Conservation (phyloP, 768 basidiomycete genomes). For the Termitomyces sp. region DNA sequence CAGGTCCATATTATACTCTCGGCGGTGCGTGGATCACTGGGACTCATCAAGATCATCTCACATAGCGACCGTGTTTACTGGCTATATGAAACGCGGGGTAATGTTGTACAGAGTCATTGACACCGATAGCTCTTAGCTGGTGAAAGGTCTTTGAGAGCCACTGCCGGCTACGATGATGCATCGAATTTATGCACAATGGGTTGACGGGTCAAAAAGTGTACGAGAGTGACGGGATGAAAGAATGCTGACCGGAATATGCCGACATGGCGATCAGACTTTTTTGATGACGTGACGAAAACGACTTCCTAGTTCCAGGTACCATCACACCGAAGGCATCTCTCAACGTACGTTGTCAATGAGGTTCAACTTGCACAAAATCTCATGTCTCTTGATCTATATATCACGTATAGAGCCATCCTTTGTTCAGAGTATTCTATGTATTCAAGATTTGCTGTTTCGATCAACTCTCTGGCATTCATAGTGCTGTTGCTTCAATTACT, state of each 20-base stretch:
- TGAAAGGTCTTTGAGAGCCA: background rate
- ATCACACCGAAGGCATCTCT: no score
- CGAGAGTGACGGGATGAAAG: background rate
- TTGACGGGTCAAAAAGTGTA: background rate
- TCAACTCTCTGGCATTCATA: no score
- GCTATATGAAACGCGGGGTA: background rate
- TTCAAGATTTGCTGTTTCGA: no score
- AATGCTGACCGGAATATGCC: background rate
- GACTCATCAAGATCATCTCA: background rate
- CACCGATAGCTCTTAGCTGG: background rate
- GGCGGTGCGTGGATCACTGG: background rate
- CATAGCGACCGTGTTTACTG: background rate
- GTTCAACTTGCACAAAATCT: no score
- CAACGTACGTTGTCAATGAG: no score
- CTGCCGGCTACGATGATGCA: background rate
- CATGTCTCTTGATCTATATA: no score
- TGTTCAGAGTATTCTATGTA: no score
- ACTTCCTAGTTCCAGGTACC: no score
- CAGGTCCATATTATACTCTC: constrained; percentile 1
- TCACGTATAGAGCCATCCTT: no score
- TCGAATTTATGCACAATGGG: background rate
- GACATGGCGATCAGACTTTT: background rate
- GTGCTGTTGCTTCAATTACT: no score
- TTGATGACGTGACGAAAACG: background rate
- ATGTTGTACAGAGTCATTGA: background rate